Percentiles rank a stretch among this genome's conserved stretches.
phyloP scores from a whole-genome alignment of 2,329 filamentous ascomycete genomes.

The Phialemonium atrogriseum region DNA sequence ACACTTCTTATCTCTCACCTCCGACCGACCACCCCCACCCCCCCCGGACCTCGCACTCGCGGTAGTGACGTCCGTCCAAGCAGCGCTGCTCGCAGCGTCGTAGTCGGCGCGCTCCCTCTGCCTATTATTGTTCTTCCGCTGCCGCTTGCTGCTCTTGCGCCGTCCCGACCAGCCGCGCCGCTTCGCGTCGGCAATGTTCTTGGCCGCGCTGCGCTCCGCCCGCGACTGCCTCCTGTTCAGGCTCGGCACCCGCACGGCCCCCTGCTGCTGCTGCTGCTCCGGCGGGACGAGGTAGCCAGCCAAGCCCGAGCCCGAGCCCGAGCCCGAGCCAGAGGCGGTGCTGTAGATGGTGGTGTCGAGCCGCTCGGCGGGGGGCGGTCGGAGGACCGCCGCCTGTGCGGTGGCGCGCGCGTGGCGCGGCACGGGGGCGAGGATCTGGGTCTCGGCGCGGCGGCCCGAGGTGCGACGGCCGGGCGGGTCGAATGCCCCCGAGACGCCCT shows the following conservation, averaged over 20 bases:
- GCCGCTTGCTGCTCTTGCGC: constrained; percentile 27
- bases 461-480: constrained; percentile 31
- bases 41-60: constrained; percentile 1
- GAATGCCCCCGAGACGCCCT: constrained; percentile 44
- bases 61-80: constrained; percentile 16
- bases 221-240: constrained; percentile 43
- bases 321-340: constrained; percentile 16
- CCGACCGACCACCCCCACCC: constrained; percentile 3
- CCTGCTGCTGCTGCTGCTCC: constrained; percentile 21
- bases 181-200: constrained; percentile 54
- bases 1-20: constrained; percentile 11
- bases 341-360: constrained; percentile 49
- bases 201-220: constrained; percentile 51
- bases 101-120: constrained; percentile 22
- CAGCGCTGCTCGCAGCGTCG: constrained; percentile 35
- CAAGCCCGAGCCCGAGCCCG: constrained; percentile 8
- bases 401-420: constrained; percentile 38
- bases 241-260: constrained; percentile 29
- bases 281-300: constrained; percentile 17
- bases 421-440: constrained; percentile 44
- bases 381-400: constrained; percentile 21
- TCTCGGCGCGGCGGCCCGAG: constrained; percentile 26
- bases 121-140: constrained; percentile 30
- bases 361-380: constrained; percentile 40
- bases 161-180: constrained; percentile 45